Percentiles rank a stretch among this genome's conserved stretches.
These are phyloP conservation scores for Clarireedia monteithiana DNA, from an alignment of 2,329 filamentous ascomycete genomes.

Conservation along the genomic window DNA sequence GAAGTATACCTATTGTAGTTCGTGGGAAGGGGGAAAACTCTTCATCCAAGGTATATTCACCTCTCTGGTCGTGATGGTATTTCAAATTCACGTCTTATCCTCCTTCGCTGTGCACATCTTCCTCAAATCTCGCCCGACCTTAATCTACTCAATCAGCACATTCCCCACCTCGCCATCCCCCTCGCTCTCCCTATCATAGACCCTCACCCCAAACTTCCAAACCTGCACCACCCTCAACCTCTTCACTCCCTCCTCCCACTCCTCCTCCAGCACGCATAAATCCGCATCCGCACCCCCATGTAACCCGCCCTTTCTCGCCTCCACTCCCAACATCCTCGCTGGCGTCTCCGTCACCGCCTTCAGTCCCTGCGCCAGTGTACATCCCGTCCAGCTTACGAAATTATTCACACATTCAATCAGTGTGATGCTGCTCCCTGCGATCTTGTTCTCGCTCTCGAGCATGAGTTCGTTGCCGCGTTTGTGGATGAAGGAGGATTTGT, in stretches of 20 bases:
- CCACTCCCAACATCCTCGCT: constrained; percentile 65
- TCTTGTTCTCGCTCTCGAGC: constrained; percentile 69
- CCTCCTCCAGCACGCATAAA: constrained; percentile 59
- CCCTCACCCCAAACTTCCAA: constrained; percentile 18
- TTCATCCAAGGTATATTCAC: too few species aligned
- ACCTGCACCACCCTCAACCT: constrained; percentile 35
- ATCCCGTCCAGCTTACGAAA: constrained; percentile 68
- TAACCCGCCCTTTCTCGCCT: constrained; percentile 58
- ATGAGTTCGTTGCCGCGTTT: constrained; percentile 68
- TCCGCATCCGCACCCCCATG: constrained; percentile 59
- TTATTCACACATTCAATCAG: constrained; percentile 80
- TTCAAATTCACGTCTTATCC: too few species aligned
- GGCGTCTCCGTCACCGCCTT: constrained; percentile 69
- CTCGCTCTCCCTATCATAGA: constrained; percentile 9
- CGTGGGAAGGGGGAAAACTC: too few species aligned
- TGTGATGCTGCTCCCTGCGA: constrained; percentile 67
- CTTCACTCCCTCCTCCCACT: constrained; percentile 34
- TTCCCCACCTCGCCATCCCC: neutral
- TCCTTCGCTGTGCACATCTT: too few species aligned
- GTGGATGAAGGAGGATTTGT: constrained; percentile 59
- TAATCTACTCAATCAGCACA: too few species aligned
- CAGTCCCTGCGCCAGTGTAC: constrained; percentile 59
- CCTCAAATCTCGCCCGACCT: too few species aligned
- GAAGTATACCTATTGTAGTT: too few species aligned
- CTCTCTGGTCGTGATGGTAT: too few species aligned